Conservation (phyloP, 2,329 filamentous ascomycete species). For the Pezicula carpinea region DNA sequence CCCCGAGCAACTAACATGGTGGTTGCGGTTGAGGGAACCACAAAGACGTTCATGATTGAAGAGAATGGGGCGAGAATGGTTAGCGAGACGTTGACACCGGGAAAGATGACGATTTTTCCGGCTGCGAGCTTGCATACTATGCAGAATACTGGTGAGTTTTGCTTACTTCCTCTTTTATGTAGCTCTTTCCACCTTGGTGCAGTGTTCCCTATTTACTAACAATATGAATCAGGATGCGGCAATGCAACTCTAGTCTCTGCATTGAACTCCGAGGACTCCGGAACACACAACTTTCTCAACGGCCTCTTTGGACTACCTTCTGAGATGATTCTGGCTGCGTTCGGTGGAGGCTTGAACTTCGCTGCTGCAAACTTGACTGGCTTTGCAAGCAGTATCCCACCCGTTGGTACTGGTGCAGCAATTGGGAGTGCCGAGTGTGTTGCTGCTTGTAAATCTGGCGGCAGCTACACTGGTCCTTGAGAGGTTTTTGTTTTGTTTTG, state of each 20-base stretch:
- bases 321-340: slow-evolving; percentile 38
- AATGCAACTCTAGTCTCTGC: slow-evolving; percentile 45
- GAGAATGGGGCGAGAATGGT: slow-evolving; percentile 45
- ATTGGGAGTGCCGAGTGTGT: slow-evolving; percentile 35
- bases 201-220: not conserved
- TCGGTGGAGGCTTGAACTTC: slow-evolving; percentile 28
- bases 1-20: slow-evolving; percentile 45
- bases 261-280: slow-evolving; percentile 42
- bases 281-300: slow-evolving; percentile 44
- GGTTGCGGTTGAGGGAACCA: slow-evolving; percentile 41
- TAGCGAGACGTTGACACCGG: slow-evolving; percentile 34
- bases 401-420: slow-evolving; percentile 36
- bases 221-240: slow-evolving; percentile 34
- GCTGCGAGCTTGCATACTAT: slow-evolving; percentile 43
- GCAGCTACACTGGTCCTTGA: too few relatives aligned
- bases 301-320: slow-evolving; percentile 35
- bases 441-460: slow-evolving; percentile 13
- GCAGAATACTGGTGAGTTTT: slow-evolving; percentile 40
- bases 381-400: slow-evolving; percentile 23
- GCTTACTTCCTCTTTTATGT: not conserved
- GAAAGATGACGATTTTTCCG: slow-evolving; percentile 47
- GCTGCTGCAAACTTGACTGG: not conserved
- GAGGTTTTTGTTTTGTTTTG: too few relatives aligned
- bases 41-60: slow-evolving; percentile 45
- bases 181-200: not conserved